Evolutionary conservation across 495 filamentous ascomycete species (phyloP).

Genomic region (Hyaloscypha variabilis): DNA sequence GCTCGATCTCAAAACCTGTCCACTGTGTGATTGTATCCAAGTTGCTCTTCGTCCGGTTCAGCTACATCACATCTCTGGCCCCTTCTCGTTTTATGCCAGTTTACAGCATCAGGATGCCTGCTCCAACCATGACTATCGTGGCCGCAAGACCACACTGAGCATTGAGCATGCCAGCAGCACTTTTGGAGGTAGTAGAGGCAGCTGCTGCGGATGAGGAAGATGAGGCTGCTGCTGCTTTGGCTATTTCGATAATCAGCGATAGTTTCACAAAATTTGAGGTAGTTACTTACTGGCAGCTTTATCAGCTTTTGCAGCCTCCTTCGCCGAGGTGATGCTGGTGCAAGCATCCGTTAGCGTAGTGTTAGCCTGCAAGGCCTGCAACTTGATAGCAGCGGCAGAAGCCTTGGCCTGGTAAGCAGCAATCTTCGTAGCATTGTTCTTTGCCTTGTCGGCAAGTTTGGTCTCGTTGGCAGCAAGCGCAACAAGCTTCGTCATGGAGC

Average conservation of each 20-base stretch:
- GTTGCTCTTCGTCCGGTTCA: too few species aligned
- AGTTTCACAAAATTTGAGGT: too few species aligned
- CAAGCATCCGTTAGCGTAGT: slow-evolving; percentile 19
- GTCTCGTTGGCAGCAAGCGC: slow-evolving; percentile 15
- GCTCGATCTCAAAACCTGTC: background rate
- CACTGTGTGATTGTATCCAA: too few species aligned
- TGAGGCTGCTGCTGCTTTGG: too few species aligned
- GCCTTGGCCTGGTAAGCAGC: slow-evolving; percentile 15
- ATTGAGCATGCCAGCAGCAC: slow-evolving; percentile 9
- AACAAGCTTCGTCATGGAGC: slow-evolving; percentile 10
- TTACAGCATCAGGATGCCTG: slow-evolving; percentile 24
- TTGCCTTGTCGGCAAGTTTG: slow-evolving; percentile 8
- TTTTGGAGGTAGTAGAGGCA: slow-evolving; percentile 14
- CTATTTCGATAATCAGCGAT: too few species aligned
- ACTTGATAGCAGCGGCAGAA: slow-evolving; percentile 8
- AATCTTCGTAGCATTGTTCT: slow-evolving; percentile 23
- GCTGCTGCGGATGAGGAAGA: background rate
- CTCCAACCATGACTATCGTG: slow-evolving; percentile 19
- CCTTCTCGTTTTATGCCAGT: background rate
- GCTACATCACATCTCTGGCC: too few species aligned
- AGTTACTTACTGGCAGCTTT: too few species aligned
- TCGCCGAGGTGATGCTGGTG: slow-evolving; percentile 4
- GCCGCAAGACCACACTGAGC: slow-evolving; percentile 10
- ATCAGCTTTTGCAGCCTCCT: background rate
- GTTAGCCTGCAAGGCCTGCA: slow-evolving; percentile 12